These are phyloP conservation scores for Podila epigama DNA, from an alignment of 192 early-diverging fungal genomes.

Conservation along the genomic window DNA sequence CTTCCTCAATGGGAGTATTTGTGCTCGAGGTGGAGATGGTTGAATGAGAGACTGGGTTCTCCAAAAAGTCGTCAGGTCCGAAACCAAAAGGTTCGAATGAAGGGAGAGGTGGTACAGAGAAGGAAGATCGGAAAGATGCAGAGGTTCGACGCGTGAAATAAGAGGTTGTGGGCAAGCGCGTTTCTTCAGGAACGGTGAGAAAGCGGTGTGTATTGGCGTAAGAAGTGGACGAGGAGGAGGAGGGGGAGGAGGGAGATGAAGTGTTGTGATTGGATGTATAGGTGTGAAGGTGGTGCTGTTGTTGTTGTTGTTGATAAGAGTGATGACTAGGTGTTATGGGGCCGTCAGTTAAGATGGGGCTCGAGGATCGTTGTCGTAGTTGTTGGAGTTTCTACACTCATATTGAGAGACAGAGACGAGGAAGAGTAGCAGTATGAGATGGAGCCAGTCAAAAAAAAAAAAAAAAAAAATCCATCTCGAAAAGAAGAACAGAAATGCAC, in stretches of 20 bases:
- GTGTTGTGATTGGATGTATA: background rate
- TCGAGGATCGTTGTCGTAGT: background rate
- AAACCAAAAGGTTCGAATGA: slow-evolving; percentile 25
- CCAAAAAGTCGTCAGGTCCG: slow-evolving; percentile 18
- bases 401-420: no score
- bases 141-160: slow-evolving; percentile 22
- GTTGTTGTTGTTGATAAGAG: background rate
- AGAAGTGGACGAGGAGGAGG: background rate
- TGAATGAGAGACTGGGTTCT: no score
- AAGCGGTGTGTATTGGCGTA: no score
- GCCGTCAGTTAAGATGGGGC: background rate
- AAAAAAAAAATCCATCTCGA: no score
- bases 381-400: background rate
- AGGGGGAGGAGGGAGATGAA: background rate
- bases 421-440: no score
- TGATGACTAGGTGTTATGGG: background rate
- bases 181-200: background rate
- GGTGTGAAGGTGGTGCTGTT: slow-evolving; percentile 1
- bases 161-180: background rate
- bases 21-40: background rate
- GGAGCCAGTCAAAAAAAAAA: background rate
- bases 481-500: no score
- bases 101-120: slow-evolving; percentile 6
- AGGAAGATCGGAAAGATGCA: slow-evolving; percentile 15
- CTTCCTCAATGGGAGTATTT: background rate